Evolutionary conservation across 306 rosid genomes (phyloP).

Genomic region (Fagus sylvatica): DNA sequence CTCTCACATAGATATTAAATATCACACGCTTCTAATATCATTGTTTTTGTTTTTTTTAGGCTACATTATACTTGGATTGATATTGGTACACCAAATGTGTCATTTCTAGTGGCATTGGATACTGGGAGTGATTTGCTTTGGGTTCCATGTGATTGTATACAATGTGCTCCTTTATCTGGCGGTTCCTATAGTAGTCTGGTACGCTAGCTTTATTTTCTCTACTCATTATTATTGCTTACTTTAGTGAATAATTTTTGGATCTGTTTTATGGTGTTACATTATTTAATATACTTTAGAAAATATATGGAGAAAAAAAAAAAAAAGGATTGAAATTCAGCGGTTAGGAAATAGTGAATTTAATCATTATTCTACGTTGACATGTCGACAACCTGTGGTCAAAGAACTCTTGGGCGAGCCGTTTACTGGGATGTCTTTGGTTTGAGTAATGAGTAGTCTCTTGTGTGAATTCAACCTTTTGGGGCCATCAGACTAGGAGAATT

Average conservation of each 20-base stretch:
- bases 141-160: conserved; percentile 91
- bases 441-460: no score
- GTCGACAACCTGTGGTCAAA: no score
- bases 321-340: background rate
- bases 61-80: conserved; percentile 93
- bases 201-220: conserved; percentile 24
- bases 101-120: conserved; percentile 95
- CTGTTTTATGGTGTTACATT: background rate
- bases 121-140: conserved; percentile 92
- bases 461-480: no score
- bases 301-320: no score
- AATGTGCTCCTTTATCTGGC: conserved; percentile 86
- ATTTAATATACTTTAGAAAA: background rate
- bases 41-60: conserved; percentile 44
- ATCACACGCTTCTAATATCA: no score
- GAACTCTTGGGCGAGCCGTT: no score
- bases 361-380: no score
- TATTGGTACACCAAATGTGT: conserved; percentile 81
- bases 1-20: no score
- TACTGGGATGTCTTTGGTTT: no score
- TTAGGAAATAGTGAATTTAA: no score
- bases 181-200: conserved; percentile 71
- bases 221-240: background rate
- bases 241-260: background rate
- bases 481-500: no score